Conservation (phyloP, 495 filamentous ascomycete genomes). For the Hypoxylon cercidicola region DNA sequence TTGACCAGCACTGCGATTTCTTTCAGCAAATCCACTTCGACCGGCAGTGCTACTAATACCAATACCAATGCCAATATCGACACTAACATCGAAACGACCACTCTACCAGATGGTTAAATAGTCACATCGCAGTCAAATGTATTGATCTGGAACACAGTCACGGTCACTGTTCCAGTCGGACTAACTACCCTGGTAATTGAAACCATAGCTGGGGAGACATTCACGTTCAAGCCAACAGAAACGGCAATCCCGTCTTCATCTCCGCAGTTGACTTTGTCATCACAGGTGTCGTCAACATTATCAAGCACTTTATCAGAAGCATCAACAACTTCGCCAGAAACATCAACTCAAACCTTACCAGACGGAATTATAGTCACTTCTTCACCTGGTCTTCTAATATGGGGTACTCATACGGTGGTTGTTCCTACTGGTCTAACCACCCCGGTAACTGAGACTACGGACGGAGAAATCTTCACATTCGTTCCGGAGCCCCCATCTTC, state of each 20-base stretch:
- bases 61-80: neutral
- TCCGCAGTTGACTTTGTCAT: no score
- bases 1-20: no score
- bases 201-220: neutral
- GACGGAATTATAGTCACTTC: no score
- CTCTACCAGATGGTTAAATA: neutral
- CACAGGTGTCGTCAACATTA: no score
- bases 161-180: conserved; percentile 2
- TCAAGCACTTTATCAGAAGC: no score
- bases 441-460: no score
- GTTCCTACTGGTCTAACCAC: no score
- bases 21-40: no score
- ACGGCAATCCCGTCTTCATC: neutral
- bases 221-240: conserved; percentile 2
- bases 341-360: no score
- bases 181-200: neutral
- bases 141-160: neutral
- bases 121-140: neutral
- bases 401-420: no score
- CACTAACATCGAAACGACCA: neutral
- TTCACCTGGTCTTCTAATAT: no score
- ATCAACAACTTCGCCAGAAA: no score
- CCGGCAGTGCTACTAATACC: neutral
- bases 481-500: neutral
- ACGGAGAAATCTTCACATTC: neutral